Base-by-base conservation (phyloP, 176 grass and related monocot species). In the Eleusine indica region DNA sequence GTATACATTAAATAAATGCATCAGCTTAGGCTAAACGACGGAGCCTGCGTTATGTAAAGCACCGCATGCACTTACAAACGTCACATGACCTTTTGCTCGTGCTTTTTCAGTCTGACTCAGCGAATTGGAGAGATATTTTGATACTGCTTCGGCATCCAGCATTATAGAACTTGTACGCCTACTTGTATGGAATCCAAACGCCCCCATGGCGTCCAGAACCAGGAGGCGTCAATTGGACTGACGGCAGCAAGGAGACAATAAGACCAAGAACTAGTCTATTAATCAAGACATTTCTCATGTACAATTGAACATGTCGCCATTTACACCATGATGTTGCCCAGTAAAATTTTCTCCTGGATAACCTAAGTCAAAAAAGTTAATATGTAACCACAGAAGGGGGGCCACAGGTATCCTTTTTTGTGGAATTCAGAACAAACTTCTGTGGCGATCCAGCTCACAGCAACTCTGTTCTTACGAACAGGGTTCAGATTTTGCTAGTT, bases 361-460 rank as follows among this genome's bases (percentile, higher is more conserved):
- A 7, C 7, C 42, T 28, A 66, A 57, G 58, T 56, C 63, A 80
- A 12, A 66, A 17, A 14, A 16, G 9, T 53, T 53, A 53, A 66
- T 39, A 84, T 38, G 47, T 16, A 1, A 54, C 53, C 71, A 11
- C 0, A 74, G 0, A 41, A 2, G 8, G 11, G 21, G 8, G 41
- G 9, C 2, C 53, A 47, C 12, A 56, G 5, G 30, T 71, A 29
- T 53, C 49, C 51, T 61, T 7, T 2, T 13, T 78, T 67, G 0
- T 68, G 67, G 21, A 60, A 19, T 78, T 43, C 43, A 79, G 74
- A 49, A 67, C 35, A 3, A 90, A 48, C 39, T n/a, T 60, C 4
- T 73, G 57, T 28, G 63, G 40, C 22, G 29, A 3, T 6, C 68
- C 3, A 75, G 12, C 49, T 38, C n/a, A 38, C 7, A 10, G 39